phyloP scores from a whole-genome alignment of 768 basidiomycete species.

The Serendipita sp. region DNA sequence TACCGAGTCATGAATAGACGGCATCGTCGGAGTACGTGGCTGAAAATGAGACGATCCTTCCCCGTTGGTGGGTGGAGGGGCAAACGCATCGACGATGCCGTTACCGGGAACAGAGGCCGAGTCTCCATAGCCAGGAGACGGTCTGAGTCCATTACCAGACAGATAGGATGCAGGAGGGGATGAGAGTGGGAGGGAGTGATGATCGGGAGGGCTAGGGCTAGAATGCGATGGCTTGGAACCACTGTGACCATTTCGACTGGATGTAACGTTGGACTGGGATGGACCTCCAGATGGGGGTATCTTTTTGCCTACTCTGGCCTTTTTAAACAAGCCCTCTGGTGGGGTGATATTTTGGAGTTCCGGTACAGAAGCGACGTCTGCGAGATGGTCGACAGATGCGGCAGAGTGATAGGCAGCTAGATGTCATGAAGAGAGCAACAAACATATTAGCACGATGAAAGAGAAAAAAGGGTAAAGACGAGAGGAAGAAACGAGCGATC shows the following conservation, averaged over 20 bases:
- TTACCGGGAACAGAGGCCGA: background rate
- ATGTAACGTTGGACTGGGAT: background rate
- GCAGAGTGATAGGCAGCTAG: background rate
- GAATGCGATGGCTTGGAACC: background rate
- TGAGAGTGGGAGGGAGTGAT: background rate
- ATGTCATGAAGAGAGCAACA: background rate
- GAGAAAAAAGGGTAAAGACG: background rate
- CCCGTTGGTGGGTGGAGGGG: too few species aligned
- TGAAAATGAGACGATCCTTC: too few species aligned
- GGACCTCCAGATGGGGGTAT: background rate
- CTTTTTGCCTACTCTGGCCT: conserved; percentile 1
- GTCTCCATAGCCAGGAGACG: background rate
- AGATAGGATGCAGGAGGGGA: too few species aligned
- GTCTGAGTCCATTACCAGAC: too few species aligned
- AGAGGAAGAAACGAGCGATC: background rate
- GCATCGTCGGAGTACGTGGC: too few species aligned
- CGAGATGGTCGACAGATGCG: background rate
- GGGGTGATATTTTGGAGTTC: background rate
- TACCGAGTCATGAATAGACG: too few species aligned
- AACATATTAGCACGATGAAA: background rate
- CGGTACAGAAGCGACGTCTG: background rate
- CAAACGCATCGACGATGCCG: too few species aligned
- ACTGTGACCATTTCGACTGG: background rate
- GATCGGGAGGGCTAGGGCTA: background rate
- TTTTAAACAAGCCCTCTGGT: background rate